Evolutionary conservation across 345 rosid species (phyloP).

Genomic region (Xanthoceras sorbifolium): DNA sequence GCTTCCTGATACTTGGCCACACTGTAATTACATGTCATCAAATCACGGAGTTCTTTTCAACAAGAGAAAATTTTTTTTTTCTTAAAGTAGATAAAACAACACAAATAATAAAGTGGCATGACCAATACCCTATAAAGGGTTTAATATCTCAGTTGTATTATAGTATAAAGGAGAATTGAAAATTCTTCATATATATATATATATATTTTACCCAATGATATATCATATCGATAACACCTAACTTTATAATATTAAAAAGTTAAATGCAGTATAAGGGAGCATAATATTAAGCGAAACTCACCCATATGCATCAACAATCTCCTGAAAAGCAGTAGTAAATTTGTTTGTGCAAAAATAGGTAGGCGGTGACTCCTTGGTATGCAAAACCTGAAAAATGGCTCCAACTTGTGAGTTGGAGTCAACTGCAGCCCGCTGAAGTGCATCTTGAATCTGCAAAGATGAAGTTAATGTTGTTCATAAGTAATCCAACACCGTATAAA

Average conservation of each 20-base stretch:
- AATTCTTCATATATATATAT: not conserved
- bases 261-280: slow-evolving; percentile 2
- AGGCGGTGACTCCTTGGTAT: slow-evolving; percentile 88
- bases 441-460: slow-evolving; percentile 86
- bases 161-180: not conserved
- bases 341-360: slow-evolving; percentile 91
- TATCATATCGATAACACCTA: not conserved
- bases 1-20: slow-evolving; percentile 94
- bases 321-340: slow-evolving; percentile 90
- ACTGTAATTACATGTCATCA: slow-evolving; percentile 46
- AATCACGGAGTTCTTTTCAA: not conserved
- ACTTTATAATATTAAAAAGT: not conserved
- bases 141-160: not conserved
- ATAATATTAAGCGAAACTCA: slow-evolving; percentile 40
- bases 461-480: slow-evolving; percentile 27
- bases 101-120: not conserved
- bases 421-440: slow-evolving; percentile 82
- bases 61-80: not conserved
- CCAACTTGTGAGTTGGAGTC: slow-evolving; percentile 97
- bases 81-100: not conserved
- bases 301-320: slow-evolving; percentile 98
- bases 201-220: not conserved
- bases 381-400: slow-evolving; percentile 80
- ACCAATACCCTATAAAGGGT: not conserved
- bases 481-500: slow-evolving; percentile 12